These are phyloP conservation scores for Dipteronia sinensis DNA, from an alignment of 345 rosid genomes.

Conservation along the genomic window DNA sequence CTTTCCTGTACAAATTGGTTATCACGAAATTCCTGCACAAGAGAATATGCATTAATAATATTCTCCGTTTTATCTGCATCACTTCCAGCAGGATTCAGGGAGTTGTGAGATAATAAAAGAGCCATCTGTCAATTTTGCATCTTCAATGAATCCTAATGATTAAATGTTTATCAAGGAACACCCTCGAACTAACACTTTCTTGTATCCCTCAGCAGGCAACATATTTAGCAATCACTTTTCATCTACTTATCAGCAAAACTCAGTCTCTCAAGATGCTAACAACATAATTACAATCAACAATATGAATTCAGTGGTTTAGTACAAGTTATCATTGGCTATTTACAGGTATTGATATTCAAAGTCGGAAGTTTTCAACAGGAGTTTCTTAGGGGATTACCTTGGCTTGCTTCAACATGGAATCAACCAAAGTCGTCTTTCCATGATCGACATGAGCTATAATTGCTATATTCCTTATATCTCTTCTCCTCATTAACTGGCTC, in stretches of 20 bases:
- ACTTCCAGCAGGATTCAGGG: too few relatives aligned
- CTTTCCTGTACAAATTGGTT: slow-evolving; percentile 88
- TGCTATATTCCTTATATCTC: slow-evolving; percentile 86
- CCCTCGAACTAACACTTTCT: neutral
- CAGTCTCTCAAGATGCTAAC: slow-evolving; percentile 1
- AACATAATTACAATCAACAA: neutral
- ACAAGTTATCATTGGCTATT: too few relatives aligned
- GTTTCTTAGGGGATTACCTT: slow-evolving; percentile 47
- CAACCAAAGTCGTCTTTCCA: slow-evolving; percentile 96
- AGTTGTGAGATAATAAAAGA: neutral
- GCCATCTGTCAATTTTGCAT: neutral
- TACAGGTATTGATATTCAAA: too few relatives aligned
- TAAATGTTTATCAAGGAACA: neutral
- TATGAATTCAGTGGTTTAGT: too few relatives aligned
- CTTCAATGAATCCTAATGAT: neutral
- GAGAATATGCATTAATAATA: slow-evolving; percentile 3
- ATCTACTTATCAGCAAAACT: neutral
- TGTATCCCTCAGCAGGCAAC: neutral
- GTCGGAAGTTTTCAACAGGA: too few relatives aligned
- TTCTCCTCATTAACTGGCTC: slow-evolving; percentile 73
- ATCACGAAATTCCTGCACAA: slow-evolving; percentile 85
- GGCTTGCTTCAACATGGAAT: slow-evolving; percentile 93
- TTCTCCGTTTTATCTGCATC: neutral
- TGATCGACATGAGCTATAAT: slow-evolving; percentile 98
- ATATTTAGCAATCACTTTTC: neutral